Evolutionary conservation across 176 grass and related monocot species (phyloP).

Genomic region (Carex kokanica): DNA sequence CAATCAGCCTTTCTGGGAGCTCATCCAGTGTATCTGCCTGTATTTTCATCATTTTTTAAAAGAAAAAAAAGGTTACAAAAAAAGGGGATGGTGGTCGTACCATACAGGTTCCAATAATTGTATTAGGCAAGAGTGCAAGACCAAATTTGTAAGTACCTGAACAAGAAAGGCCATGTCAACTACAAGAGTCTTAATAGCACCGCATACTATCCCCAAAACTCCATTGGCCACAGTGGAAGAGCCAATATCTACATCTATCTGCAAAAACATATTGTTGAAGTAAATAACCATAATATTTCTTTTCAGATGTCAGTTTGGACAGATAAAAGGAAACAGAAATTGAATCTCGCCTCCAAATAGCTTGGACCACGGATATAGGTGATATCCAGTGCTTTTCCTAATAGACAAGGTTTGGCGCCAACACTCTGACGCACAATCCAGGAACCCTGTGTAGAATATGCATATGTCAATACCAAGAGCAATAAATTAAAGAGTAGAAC

Average conservation of each 20-base stretch:
- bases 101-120: neutral
- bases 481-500: neutral
- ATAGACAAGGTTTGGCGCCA: conserved; percentile 87
- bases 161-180: conserved; percentile 99
- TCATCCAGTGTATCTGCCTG: conserved; percentile 77
- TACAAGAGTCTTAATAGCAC: conserved; percentile 86
- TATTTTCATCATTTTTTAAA: neutral
- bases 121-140: neutral
- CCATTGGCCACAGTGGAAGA: conserved; percentile 98
- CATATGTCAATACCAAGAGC: conserved; percentile 19
- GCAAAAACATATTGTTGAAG: conserved; percentile 23
- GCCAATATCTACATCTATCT: conserved; percentile 98
- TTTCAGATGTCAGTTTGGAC: neutral
- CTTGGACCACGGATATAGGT: conserved; percentile 83
- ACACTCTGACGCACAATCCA: conserved; percentile 99
- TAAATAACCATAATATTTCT: neutral
- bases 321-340: neutral
- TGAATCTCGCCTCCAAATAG: conserved; percentile 71
- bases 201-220: conserved; percentile 82
- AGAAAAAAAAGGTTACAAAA: neutral
- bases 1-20: conserved; percentile 87
- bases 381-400: conserved; percentile 95
- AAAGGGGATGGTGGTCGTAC: too few relatives aligned
- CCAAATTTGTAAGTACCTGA: conserved; percentile 49
- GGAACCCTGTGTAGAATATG: conserved; percentile 55